These are phyloP conservation scores for Colletotrichum liriopes DNA, from an alignment of 2,329 filamentous ascomycete genomes.

Conservation along the genomic window DNA sequence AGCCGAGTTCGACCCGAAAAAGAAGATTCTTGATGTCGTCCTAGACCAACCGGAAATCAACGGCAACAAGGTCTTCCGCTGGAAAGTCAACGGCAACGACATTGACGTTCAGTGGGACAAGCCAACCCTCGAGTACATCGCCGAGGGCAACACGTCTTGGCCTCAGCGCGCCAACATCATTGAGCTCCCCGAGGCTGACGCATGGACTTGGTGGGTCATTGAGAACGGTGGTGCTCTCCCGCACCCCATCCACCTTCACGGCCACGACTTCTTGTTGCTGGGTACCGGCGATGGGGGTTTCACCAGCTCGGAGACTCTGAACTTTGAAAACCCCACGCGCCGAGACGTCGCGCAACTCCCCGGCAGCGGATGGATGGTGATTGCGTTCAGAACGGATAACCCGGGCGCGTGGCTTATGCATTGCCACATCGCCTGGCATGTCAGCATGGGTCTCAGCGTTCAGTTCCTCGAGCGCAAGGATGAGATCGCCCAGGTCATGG, in stretches of 20 bases:
- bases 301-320: slow-evolving; percentile 45
- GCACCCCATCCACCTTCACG: slow-evolving; percentile 67
- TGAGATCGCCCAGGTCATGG: slow-evolving; percentile 41
- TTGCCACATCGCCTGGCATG: slow-evolving; percentile 67
- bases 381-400: slow-evolving; percentile 66
- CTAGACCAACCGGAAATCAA: slow-evolving; percentile 43
- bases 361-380: slow-evolving; percentile 59
- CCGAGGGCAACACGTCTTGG: slow-evolving; percentile 43
- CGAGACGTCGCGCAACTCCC: slow-evolving; percentile 64
- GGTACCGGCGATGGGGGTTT: slow-evolving; percentile 46
- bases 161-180: slow-evolving; percentile 44
- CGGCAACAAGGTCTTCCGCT: slow-evolving; percentile 45
- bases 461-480: slow-evolving; percentile 63
- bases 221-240: slow-evolving; percentile 49
- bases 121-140: slow-evolving; percentile 53
- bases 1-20: slow-evolving; percentile 47
- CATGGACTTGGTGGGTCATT: slow-evolving; percentile 54
- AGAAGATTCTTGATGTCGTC: slow-evolving; percentile 45
- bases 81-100: slow-evolving; percentile 51
- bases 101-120: slow-evolving; percentile 58
- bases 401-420: slow-evolving; percentile 65
- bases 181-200: slow-evolving; percentile 41
- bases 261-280: slow-evolving; percentile 55
- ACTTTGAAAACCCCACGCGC: slow-evolving; percentile 59
- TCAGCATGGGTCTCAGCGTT: slow-evolving; percentile 63